Evolutionary conservation across 257 asterid genomes (phyloP).

Genomic region (Solanum sejunctum): DNA sequence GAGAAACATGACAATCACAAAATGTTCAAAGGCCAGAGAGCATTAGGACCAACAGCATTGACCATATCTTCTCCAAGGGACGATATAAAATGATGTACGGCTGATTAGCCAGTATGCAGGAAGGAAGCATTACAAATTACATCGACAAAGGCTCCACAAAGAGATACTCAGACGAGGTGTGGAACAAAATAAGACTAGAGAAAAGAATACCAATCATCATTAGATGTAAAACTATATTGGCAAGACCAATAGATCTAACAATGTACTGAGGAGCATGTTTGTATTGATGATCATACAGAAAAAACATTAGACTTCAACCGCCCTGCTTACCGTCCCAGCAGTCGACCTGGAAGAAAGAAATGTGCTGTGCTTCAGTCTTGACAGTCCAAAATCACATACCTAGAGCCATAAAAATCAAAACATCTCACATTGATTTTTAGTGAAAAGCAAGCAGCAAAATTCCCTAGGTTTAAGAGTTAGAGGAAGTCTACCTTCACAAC

Average conservation of each 20-base stretch:
- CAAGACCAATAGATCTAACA: background rate
- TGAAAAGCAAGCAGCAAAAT: background rate
- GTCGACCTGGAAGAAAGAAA: constrained; percentile 93
- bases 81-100: constrained; percentile 24
- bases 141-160: constrained; percentile 10
- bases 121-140: constrained; percentile 9
- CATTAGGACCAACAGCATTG: constrained; percentile 41
- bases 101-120: constrained; percentile 18
- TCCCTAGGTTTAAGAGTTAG: background rate
- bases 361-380: constrained; percentile 89
- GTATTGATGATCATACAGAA: background rate
- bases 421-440: background rate
- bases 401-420: constrained; percentile 16
- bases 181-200: background rate
- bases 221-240: background rate
- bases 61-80: constrained; percentile 46
- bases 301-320: background rate
- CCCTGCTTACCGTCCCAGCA: constrained; percentile 88
- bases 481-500: constrained; percentile 69
- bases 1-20: constrained; percentile 43
- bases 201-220: background rate
- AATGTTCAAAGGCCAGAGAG: constrained; percentile 44
- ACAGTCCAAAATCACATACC: constrained; percentile 94
- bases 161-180: background rate
- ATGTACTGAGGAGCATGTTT: background rate